Percentiles rank a stretch among this genome's conserved stretches.
phyloP scores from a whole-genome alignment of 768 basidiomycete species.

The Lactarius indigo region DNA sequence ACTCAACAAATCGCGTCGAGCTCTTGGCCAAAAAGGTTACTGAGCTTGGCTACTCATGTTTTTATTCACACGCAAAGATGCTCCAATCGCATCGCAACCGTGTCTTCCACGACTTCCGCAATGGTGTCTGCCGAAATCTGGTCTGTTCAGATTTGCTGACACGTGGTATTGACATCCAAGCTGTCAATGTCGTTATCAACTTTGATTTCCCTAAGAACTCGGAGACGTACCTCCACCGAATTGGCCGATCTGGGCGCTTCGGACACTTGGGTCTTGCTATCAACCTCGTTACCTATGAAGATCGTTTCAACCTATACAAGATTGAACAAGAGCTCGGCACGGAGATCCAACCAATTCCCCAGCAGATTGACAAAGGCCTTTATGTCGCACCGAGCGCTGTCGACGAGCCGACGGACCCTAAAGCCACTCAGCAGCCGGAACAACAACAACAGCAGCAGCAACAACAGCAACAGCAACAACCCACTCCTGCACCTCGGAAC shows the following conservation, averaged over 20 bases:
- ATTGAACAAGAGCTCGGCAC: conserved; percentile 99
- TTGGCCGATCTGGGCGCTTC: conserved; percentile 96
- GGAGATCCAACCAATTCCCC: conserved; percentile 94
- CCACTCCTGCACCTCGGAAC: conserved; percentile 24
- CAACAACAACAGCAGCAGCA: conserved; percentile 29
- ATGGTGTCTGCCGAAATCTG: conserved; percentile 96
- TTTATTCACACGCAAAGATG: conserved; percentile 99
- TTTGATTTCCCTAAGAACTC: conserved; percentile 99
- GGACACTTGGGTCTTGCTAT: conserved; percentile 97
- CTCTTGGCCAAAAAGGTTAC: conserved; percentile 99
- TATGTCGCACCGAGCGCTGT: conserved; percentile 79
- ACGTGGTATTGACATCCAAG: conserved; percentile 99
- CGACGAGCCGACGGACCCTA: conserved; percentile 45
- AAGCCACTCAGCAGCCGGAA: conserved; percentile 33
- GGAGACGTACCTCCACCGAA: conserved; percentile 97
- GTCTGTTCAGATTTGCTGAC: conserved; percentile 98
- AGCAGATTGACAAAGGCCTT: conserved; percentile 82
- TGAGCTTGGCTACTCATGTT: conserved; percentile 98
- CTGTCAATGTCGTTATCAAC: conserved; percentile 99
- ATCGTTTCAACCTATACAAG: conserved; percentile 94
- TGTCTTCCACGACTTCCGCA: conserved; percentile 99
- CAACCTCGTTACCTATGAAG: conserved; percentile 97
- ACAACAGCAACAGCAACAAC: conserved; percentile 18
- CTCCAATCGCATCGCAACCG: conserved; percentile 97
- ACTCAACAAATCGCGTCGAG: conserved; percentile 99